phyloP scores from a whole-genome alignment of 495 filamentous ascomycete genomes.

The Talaromyces liani region DNA sequence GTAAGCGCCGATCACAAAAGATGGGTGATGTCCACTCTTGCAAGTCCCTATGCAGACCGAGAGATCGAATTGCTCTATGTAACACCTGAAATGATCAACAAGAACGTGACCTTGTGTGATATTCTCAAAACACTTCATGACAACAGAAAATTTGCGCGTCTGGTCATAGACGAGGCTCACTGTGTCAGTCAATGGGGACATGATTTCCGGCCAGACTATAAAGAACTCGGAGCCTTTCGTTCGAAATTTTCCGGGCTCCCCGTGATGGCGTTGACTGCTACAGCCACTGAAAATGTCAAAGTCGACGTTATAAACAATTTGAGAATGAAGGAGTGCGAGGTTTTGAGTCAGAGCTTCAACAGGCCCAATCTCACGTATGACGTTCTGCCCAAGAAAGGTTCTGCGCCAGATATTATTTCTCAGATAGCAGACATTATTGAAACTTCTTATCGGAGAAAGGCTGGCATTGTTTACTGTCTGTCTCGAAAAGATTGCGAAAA shows the following conservation, averaged over 20 bases:
- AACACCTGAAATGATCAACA: slow-evolving; percentile 93
- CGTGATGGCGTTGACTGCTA: slow-evolving; percentile 90
- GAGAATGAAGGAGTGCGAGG: slow-evolving; percentile 63
- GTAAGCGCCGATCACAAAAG: slow-evolving; percentile 45
- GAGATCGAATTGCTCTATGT: slow-evolving; percentile 82
- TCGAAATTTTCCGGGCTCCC: slow-evolving; percentile 66
- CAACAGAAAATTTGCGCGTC: slow-evolving; percentile 65
- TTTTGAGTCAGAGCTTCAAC: slow-evolving; percentile 90
- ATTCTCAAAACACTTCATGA: slow-evolving; percentile 55
- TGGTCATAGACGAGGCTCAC: slow-evolving; percentile 97
- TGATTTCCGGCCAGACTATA: slow-evolving; percentile 97
- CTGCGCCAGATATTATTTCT: slow-evolving; percentile 49
- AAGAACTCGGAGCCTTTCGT: slow-evolving; percentile 67
- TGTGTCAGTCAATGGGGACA: slow-evolving; percentile 99
- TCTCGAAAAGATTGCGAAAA: slow-evolving; percentile 77
- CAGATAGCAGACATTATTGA: slow-evolving; percentile 69
- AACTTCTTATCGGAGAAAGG: slow-evolving; percentile 53
- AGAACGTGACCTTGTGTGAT: slow-evolving; percentile 55
- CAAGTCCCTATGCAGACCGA: slow-evolving; percentile 55
- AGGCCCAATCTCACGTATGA: slow-evolving; percentile 85
- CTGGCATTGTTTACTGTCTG: slow-evolving; percentile 92
- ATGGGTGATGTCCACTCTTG: slow-evolving; percentile 52
- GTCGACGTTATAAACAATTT: slow-evolving; percentile 85
- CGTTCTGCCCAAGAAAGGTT: slow-evolving; percentile 55
- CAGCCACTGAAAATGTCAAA: slow-evolving; percentile 88